These are phyloP conservation scores for Polychaeton citri DNA, from an alignment of 2,329 filamentous ascomycete species.

Conservation along the genomic window DNA sequence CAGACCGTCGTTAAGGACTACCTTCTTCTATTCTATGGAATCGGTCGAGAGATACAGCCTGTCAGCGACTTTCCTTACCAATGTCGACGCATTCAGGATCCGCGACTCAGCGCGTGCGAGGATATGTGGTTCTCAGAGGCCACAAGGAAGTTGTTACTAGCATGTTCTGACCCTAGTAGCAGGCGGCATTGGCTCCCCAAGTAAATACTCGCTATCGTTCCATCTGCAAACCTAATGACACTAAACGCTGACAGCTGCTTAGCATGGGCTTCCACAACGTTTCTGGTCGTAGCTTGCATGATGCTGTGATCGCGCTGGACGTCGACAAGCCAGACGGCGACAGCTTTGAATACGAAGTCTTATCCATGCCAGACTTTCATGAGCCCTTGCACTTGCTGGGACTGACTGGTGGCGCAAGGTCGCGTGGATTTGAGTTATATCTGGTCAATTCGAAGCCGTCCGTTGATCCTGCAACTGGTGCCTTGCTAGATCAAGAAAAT, in stretches of 20 bases:
- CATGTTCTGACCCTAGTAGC: constrained; percentile 7
- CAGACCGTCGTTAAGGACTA: not conserved
- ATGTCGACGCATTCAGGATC: constrained; percentile 10
- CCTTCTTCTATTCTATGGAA: constrained; percentile 1
- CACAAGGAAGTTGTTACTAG: constrained; percentile 10
- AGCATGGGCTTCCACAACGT: constrained; percentile 8
- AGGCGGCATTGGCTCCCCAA: constrained; percentile 11
- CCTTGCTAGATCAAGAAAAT: constrained; percentile 4
- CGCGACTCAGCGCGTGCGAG: constrained; percentile 10
- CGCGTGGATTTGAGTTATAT: constrained; percentile 6
- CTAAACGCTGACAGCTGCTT: not conserved
- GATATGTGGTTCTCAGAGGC: constrained; percentile 13
- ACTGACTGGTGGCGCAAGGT: constrained; percentile 5
- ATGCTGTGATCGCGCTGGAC: constrained; percentile 10
- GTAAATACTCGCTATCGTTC: constrained; percentile 1
- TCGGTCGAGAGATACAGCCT: constrained; percentile 9
- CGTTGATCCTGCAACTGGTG: constrained; percentile 5
- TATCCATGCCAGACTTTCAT: constrained; percentile 7
- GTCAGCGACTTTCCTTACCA: constrained; percentile 11
- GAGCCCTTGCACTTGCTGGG: constrained; percentile 9
- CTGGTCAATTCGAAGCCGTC: constrained; percentile 8
- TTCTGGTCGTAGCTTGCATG: constrained; percentile 7
- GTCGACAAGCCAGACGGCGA: constrained; percentile 9
- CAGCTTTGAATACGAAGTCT: constrained; percentile 7
- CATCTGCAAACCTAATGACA: not conserved